Conservation (phyloP, 805 yeast species). For the Metschnikowia drakensbergensis region DNA sequence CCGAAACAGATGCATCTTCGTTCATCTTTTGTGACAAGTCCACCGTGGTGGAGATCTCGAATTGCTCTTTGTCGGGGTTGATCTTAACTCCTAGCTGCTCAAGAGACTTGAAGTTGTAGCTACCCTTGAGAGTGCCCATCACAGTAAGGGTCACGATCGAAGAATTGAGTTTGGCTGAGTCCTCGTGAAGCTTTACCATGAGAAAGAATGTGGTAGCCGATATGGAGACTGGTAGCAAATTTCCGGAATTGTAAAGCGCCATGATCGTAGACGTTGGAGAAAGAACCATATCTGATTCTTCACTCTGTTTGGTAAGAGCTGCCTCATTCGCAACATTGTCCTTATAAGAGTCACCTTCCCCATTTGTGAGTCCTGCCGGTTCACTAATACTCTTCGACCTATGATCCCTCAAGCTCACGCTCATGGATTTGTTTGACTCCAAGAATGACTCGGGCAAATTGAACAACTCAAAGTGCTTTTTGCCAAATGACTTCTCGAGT, state of each 20-base stretch:
- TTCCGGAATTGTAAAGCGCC: conserved; percentile 22
- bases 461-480: background rate
- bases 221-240: conserved; percentile 30
- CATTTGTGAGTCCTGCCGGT: background rate
- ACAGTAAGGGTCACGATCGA: conserved; percentile 17
- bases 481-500: conserved; percentile 8
- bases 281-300: background rate
- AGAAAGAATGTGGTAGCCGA: conserved; percentile 34
- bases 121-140: conserved; percentile 21
- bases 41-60: conserved; percentile 28
- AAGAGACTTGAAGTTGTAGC: conserved; percentile 17
- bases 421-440: conserved; percentile 2
- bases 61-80: conserved; percentile 20
- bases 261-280: conserved; percentile 10
- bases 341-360: background rate
- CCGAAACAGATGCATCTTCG: conserved; percentile 13
- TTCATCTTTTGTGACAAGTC: conserved; percentile 25
- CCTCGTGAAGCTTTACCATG: conserved; percentile 22
- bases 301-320: background rate
- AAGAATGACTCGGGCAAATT: conserved; percentile 3
- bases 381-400: background rate
- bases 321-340: background rate
- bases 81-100: conserved; percentile 21
- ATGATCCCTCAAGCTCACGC: background rate
- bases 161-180: background rate